Conservation (phyloP, 805 yeast genomes). For the Lipomyces yamanashiensis region DNA sequence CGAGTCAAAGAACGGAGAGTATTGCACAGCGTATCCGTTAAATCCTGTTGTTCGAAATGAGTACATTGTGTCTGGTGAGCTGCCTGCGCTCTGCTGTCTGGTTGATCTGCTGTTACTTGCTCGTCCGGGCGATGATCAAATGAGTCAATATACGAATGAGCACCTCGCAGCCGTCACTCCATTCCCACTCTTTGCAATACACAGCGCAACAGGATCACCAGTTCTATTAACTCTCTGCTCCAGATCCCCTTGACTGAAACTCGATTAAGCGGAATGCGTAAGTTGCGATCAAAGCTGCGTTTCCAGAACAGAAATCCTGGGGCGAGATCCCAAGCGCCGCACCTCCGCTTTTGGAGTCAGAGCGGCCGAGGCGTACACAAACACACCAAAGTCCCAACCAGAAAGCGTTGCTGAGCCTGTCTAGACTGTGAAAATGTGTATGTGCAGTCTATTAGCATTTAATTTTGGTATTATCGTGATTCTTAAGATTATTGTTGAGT, state of each 20-base stretch:
- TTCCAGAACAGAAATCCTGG: not conserved
- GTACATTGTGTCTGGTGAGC: conserved; percentile 16
- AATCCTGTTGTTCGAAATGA: conserved; percentile 55
- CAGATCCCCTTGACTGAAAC: not conserved
- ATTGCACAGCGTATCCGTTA: conserved; percentile 84
- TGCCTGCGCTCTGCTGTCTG: not conserved
- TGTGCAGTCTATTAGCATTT: no score
- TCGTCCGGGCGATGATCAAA: not conserved
- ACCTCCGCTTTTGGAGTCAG: conserved; percentile 7
- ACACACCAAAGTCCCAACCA: no score
- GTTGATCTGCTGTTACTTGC: not conserved
- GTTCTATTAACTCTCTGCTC: no score
- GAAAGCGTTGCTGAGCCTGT: no score
- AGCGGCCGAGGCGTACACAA: conserved; percentile 3
- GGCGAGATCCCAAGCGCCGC: conserved; percentile 19
- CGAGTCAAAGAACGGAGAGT: conserved; percentile 90
- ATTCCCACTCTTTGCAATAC: no score
- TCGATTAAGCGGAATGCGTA: no score
- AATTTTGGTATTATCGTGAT: no score
- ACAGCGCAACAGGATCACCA: no score
- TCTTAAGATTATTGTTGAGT: no score
- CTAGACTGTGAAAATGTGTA: no score
- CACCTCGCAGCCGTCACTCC: no score
- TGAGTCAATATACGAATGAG: not conserved
- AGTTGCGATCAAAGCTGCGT: not conserved